Conservation (phyloP, 148 eudicot genomes). For the Camellia granthamiana region DNA sequence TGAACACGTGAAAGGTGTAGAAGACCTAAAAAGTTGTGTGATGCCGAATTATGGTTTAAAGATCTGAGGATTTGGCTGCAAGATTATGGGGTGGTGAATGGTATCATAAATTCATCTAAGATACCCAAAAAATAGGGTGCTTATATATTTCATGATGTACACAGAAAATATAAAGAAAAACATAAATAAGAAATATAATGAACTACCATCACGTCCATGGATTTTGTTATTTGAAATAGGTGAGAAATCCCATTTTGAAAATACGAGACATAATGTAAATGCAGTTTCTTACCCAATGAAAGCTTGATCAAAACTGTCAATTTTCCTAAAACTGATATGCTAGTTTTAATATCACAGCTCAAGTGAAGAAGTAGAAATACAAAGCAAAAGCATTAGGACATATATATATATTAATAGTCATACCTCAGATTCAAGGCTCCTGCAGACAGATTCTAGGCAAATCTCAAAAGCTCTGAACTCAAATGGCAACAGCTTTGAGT, state of each 20-base stretch:
- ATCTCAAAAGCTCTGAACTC: slow-evolving; percentile 11
- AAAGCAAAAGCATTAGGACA: neutral
- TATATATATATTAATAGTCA: neutral
- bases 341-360: neutral
- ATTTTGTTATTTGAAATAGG: no score
- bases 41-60: neutral
- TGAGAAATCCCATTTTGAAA: no score
- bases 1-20: neutral
- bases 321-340: no score
- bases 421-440: slow-evolving; percentile 10
- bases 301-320: no score
- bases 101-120: neutral
- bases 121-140: neutral
- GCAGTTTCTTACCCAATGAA: no score
- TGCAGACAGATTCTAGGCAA: slow-evolving; percentile 12
- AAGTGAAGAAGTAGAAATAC: neutral
- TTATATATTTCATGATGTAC: neutral
- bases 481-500: neutral
- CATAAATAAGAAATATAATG: neutral
- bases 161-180: neutral
- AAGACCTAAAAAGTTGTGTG: neutral
- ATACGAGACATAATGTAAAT: no score
- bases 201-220: no score
- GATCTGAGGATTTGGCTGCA: neutral
- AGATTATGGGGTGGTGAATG: neutral